These are phyloP conservation scores for Fusarium sp. DNA, from an alignment of 2,329 filamentous ascomycete species.

Conservation along the genomic window DNA sequence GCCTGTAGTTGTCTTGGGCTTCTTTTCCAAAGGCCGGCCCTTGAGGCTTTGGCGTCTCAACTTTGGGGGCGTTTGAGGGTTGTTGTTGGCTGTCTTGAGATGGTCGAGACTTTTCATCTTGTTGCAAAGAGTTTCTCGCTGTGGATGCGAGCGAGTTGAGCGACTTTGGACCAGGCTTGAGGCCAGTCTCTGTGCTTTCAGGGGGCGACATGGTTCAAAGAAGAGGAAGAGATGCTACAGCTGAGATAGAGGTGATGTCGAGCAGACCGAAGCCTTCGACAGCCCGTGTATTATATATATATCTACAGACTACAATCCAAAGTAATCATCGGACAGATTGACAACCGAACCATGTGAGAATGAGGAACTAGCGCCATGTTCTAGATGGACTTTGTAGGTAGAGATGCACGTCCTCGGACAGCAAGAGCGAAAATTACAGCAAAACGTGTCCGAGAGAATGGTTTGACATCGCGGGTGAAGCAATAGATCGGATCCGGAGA, in stretches of 20 bases:
- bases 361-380: slow-evolving; percentile 14
- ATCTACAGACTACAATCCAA: slow-evolving; percentile 21
- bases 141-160: slow-evolving; percentile 36
- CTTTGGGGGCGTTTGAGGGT: slow-evolving; percentile 20
- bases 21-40: slow-evolving; percentile 43
- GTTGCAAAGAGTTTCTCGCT: not conserved
- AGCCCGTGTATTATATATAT: slow-evolving; percentile 32
- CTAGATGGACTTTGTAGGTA: not conserved
- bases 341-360: slow-evolving; percentile 17
- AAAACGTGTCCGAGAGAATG: slow-evolving; percentile 10
- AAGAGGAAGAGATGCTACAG: not conserved
- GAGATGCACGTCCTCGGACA: slow-evolving; percentile 15
- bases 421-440: not conserved
- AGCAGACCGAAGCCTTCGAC: no score
- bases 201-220: slow-evolving; percentile 24
- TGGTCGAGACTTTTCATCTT: not conserved
- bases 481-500: slow-evolving; percentile 37
- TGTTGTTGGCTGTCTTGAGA: slow-evolving; percentile 3
- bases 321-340: slow-evolving; percentile 21
- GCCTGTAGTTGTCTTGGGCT: slow-evolving; percentile 59
- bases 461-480: slow-evolving; percentile 16
- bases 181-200: slow-evolving; percentile 6
- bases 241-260: not conserved
- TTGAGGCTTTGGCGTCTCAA: slow-evolving; percentile 28
- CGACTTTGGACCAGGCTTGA: slow-evolving; percentile 26